These are phyloP conservation scores for Pelargonium australe DNA, from an alignment of 441 rosid genomes.

Conservation along the genomic window DNA sequence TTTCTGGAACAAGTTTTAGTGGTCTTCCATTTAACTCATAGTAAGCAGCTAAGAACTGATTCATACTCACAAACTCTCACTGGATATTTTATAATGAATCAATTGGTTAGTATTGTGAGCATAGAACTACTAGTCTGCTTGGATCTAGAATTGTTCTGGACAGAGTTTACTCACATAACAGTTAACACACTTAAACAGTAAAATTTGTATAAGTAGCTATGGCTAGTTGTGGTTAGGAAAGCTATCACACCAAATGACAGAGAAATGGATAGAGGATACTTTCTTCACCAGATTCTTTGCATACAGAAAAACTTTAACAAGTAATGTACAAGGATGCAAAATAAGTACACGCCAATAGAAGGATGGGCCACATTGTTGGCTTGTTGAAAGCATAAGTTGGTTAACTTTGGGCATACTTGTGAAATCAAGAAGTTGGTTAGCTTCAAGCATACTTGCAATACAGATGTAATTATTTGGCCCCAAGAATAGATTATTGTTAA, in stretches of 20 bases:
- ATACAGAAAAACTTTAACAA: too few relatives aligned
- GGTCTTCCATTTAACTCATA: not conserved
- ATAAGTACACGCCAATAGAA: not conserved
- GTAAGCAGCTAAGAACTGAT: not conserved
- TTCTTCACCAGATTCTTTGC: too few relatives aligned
- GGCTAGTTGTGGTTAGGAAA: too few relatives aligned
- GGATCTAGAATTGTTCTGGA: not conserved
- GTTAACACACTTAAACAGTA: too few relatives aligned
- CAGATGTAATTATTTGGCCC: not conserved
- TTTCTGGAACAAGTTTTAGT: not conserved
- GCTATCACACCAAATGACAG: too few relatives aligned
- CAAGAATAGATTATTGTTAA: not conserved
- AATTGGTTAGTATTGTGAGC: too few relatives aligned
- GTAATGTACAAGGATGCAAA: not conserved
- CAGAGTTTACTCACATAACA: not conserved
- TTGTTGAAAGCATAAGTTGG: not conserved
- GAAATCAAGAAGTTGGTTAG: too few relatives aligned
- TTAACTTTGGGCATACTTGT: not conserved
- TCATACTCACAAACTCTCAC: too few relatives aligned
- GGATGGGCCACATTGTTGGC: not conserved
- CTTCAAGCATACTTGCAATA: too few relatives aligned
- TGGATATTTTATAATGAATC: too few relatives aligned
- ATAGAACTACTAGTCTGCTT: not conserved
- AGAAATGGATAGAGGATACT: too few relatives aligned
- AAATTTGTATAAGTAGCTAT: too few relatives aligned